phyloP scores from a whole-genome alignment of 306 rosid genomes.

The Begonia masoniana region DNA sequence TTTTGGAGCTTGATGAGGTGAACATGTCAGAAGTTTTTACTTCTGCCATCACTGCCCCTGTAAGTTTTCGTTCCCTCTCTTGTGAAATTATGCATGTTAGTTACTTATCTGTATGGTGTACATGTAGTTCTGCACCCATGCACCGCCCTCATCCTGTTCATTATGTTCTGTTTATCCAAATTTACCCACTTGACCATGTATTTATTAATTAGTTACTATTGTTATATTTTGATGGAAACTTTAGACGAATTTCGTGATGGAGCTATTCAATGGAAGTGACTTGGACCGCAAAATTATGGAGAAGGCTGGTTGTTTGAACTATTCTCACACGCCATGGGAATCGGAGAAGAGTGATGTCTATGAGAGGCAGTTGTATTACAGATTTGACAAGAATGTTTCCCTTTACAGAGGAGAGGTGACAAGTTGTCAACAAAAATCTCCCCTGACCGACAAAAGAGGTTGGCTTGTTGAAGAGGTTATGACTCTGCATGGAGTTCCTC shows the following conservation, averaged over 20 bases:
- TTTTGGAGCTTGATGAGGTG: slow-evolving; percentile 60
- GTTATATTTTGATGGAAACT: slow-evolving; percentile 18
- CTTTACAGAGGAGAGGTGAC: slow-evolving; percentile 73
- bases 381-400: slow-evolving; percentile 55
- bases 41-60: slow-evolving; percentile 45
- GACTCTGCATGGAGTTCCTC: slow-evolving; percentile 80
- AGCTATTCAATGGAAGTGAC: slow-evolving; percentile 67
- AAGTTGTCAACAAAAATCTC: slow-evolving; percentile 58
- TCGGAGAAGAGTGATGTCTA: slow-evolving; percentile 46
- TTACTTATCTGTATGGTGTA: too few species aligned
- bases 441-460: slow-evolving; percentile 40
- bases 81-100: slow-evolving; percentile 1
- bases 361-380: slow-evolving; percentile 72
- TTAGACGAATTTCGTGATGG: slow-evolving; percentile 60
- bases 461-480: slow-evolving; percentile 82
- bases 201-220: slow-evolving; percentile 6
- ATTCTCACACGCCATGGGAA: slow-evolving; percentile 84
- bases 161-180: too few species aligned
- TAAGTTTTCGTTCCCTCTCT: slow-evolving; percentile 22
- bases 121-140: too few species aligned
- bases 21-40: slow-evolving; percentile 70
- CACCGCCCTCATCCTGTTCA: too few species aligned
- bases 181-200: background rate
- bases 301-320: slow-evolving; percentile 62
- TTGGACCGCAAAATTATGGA: slow-evolving; percentile 72